Base-by-base conservation (phyloP, 148 eudicot species). In the Rhododendron ferrugineum region DNA sequence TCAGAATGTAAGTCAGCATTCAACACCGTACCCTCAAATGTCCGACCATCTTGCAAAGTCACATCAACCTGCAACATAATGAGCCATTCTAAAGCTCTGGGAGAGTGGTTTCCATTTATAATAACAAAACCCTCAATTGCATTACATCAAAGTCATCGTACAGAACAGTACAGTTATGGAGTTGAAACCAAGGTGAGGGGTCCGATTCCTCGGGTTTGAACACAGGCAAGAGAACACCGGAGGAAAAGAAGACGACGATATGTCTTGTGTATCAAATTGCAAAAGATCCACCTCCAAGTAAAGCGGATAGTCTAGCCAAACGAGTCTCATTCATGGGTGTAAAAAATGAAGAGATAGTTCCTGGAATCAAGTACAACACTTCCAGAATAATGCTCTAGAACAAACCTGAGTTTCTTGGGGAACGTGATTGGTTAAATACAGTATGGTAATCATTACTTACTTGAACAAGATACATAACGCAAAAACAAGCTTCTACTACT, bases 1-100 rank as follows among this genome's bases (percentile, higher is more conserved):
- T 96, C 99, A 77, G 97, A 93, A 93, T 96, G 99, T 84, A 92
- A 83, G 91, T 96, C 99, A 83, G 93, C 96, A 94, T 96, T 94
- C 87, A 95, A 87, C 75, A 96, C 97, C 8, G 91, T 94, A 50
- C 99, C 99, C 90, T 93, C 97, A 88, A 91, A 96, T 78, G 92
- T 90, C 82, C 98, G 92, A 84, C 98, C 99, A 91, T 96, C 99
- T 91, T 95, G 99, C 89, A 96, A 89, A 60, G 99, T 95, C 87
- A 96, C 99, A 79, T 96, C 98, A 92, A 96, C 93, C 99, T 96
- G 88, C 84, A 88, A 42, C 5, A 76, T 62, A 47, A 70, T 52
- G 72, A 28, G 37, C 56, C 68, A 80, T 26, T 4, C 22, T 49
- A 78, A 64, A 66, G 30, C n/a, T 70, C 56, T 22, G n/a, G n/a